phyloP scores from a whole-genome alignment of 2,329 filamentous ascomycete genomes.

The Paracoccidioides brasiliensis region DNA sequence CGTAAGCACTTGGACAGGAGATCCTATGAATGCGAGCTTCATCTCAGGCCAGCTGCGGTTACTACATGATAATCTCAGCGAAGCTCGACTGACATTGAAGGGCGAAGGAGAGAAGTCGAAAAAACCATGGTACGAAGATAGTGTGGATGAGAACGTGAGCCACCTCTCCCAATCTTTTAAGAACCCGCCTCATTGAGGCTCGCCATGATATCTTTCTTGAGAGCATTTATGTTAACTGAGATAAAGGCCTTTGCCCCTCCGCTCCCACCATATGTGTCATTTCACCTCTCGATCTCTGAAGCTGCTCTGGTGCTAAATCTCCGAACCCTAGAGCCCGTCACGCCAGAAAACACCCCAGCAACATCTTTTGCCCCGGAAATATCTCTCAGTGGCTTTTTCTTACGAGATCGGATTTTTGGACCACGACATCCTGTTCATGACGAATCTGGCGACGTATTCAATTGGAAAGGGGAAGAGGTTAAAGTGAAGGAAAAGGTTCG shows the following conservation, averaged over 20 bases:
- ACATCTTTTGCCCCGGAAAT: constrained; percentile 60
- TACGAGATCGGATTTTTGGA: constrained; percentile 44
- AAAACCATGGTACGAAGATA: constrained; percentile 43
- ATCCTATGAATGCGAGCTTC: constrained; percentile 45
- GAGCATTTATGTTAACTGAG: not conserved
- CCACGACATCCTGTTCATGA: constrained; percentile 52
- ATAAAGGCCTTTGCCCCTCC: constrained; percentile 42
- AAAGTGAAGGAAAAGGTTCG: constrained; percentile 80
- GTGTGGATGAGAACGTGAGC: constrained; percentile 44
- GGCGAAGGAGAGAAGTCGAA: constrained; percentile 39
- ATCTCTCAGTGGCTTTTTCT: constrained; percentile 42
- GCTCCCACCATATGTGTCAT: constrained; percentile 55
- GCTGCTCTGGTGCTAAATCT: constrained; percentile 56
- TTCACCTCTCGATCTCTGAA: constrained; percentile 57
- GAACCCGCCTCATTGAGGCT: too few species aligned
- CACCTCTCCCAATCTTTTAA: not conserved
- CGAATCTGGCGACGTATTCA: constrained; percentile 66
- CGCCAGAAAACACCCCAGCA: constrained; percentile 40
- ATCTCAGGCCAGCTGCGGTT: constrained; percentile 46
- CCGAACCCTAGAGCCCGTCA: constrained; percentile 55
- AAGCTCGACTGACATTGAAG: constrained; percentile 47
- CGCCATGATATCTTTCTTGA: too few species aligned
- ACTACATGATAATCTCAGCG: constrained; percentile 47
- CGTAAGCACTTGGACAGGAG: constrained; percentile 59
- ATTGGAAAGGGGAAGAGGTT: constrained; percentile 57